Conservation (phyloP, 345 rosid species). For the Pseudoturritis turrita region DNA sequence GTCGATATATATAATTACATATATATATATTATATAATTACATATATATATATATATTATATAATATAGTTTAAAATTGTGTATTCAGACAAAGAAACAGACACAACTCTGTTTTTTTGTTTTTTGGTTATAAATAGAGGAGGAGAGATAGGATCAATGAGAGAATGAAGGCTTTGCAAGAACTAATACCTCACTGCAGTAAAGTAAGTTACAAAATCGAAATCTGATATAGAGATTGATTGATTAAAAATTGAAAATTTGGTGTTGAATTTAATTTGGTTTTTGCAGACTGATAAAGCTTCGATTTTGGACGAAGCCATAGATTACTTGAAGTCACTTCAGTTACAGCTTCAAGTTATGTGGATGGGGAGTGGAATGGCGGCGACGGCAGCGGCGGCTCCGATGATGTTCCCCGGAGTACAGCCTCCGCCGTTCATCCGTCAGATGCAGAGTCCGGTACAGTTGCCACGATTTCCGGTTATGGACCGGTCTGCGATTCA, state of each 20-base stretch:
- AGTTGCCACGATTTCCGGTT: conserved; percentile 40
- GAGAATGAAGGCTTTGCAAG: conserved; percentile 84
- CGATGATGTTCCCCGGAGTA: conserved; percentile 77
- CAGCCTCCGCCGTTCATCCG: conserved; percentile 47
- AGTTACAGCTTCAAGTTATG: conserved; percentile 89
- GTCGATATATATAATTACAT: not conserved
- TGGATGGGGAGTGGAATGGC: conserved; percentile 91
- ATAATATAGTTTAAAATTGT: not conserved
- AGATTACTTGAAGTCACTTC: conserved; percentile 88
- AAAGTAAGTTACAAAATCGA: conserved; percentile 46
- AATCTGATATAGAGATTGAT: not conserved
- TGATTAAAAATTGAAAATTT: not conserved
- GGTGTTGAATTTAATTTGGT: not conserved
- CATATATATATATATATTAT: not conserved
- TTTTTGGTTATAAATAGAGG: conserved; percentile 41
- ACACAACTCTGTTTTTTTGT: conserved; percentile 5
- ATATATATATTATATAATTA: not conserved
- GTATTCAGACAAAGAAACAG: not conserved
- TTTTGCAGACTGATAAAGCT: conserved; percentile 80
- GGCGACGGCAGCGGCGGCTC: conserved; percentile 38
- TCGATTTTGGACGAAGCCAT: conserved; percentile 94
- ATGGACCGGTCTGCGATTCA: conserved; percentile 35
- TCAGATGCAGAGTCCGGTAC: conserved; percentile 45
- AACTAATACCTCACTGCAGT: conserved; percentile 84
- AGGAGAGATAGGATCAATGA: conserved; percentile 89